Conservation (phyloP, 2,329 filamentous ascomycete species). For the Phoma herbarum region DNA sequence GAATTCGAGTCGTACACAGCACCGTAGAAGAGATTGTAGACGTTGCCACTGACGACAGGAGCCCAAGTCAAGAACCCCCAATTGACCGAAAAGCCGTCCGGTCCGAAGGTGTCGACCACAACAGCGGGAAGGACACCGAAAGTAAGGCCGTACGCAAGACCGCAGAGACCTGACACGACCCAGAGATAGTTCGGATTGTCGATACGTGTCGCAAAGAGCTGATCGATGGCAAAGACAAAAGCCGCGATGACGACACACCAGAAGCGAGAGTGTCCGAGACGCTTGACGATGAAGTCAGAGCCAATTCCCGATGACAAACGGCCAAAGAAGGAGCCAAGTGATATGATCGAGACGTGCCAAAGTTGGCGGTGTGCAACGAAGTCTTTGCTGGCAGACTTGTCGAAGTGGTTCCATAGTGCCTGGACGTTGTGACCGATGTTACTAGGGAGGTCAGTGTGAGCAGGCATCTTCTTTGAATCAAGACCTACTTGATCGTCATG, state of each 20-base stretch:
- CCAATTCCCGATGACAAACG: slow-evolving; percentile 78
- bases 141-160: slow-evolving; percentile 89
- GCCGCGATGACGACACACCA: slow-evolving; percentile 89
- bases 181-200: slow-evolving; percentile 79
- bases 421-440: slow-evolving; percentile 94
- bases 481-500: slow-evolving; percentile 96
- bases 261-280: slow-evolving; percentile 79
- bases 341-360: slow-evolving; percentile 94
- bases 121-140: slow-evolving; percentile 95
- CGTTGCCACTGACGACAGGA: slow-evolving; percentile 84
- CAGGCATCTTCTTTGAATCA: neutral
- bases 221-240: slow-evolving; percentile 78
- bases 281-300: slow-evolving; percentile 88
- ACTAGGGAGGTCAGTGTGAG: slow-evolving; percentile 56
- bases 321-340: slow-evolving; percentile 83
- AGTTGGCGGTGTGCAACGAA: slow-evolving; percentile 85
- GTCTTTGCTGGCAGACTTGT: slow-evolving; percentile 73
- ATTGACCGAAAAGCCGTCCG: slow-evolving; percentile 88
- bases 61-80: slow-evolving; percentile 96
- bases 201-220: slow-evolving; percentile 78
- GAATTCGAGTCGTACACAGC: slow-evolving; percentile 83
- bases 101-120: slow-evolving; percentile 86
- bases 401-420: slow-evolving; percentile 87
- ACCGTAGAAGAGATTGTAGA: slow-evolving; percentile 94
- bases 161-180: slow-evolving; percentile 82